Evolutionary conservation across 345 rosid species (phyloP), one percentile per base, ranked within the genome.

Genomic region (Nasturtium officinale): DNA sequence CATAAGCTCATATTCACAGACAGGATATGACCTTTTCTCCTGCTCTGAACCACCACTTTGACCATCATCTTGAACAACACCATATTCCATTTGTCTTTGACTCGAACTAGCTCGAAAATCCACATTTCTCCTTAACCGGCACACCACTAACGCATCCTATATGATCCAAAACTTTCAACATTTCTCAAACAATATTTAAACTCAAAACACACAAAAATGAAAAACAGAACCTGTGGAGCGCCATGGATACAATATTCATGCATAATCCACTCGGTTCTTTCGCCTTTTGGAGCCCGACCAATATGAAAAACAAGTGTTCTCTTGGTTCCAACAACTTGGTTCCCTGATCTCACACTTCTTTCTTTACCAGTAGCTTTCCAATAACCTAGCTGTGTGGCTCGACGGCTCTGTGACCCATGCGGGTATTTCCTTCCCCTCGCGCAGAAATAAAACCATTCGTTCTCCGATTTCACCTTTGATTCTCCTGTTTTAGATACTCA

Each of bases 361-460:
- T 91, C 98, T 78, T 87, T 94, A 43, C 98, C 98, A 0, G 98
- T 94, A 29, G 96, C 95, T 78, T 94, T 94, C 98, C 97, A 91
- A 26, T 94, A 94, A 3, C 98, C 97, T 2, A 56, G 90, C 33
- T 77, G 80, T 7, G 98, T 94, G 10, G 96, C 97, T 67, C 97
- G 79, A 61, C 66, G 82, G 73, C 91, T 91, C 38, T 94, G 97
- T 5, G 87, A 84, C 13, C 99, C 97, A 57, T 88, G 79, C 13
- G 96, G 97, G 47, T 94, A 89, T 52, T 89, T 94, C 78, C 93
- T 88, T 69, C 97, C 99, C 0, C 96, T 87, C 52, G 97, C 81
- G 7, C 86, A 83, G 69, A 89, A 94, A 80, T 88, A 91, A 83
- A 87, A 94, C 97, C 99, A 94, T 77, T 94, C 97, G 23, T 76